Evolutionary conservation across 352 stramenopile species (phyloP).

Genomic region (Globisporangium megalacanthum): DNA sequence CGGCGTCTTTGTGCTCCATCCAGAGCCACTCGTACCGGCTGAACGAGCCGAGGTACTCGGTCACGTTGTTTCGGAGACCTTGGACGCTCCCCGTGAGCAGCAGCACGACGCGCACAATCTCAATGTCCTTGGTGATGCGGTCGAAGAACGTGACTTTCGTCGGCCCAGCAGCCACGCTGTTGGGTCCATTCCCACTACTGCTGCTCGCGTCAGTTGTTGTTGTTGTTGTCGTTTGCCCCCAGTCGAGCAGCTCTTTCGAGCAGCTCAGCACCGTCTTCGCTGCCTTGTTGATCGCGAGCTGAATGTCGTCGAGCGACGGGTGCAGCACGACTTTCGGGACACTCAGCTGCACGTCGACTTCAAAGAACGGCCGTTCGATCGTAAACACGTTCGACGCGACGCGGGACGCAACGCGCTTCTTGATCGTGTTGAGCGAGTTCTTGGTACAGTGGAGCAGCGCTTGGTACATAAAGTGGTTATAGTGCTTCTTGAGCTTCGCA

Average conservation of each 20-base stretch:
- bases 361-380: conserved; percentile 96
- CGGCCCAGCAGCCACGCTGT: background rate
- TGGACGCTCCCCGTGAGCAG: conserved; percentile 97
- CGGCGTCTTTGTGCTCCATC: conserved; percentile 95
- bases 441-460: conserved; percentile 97
- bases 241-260: conserved; percentile 96
- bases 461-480: conserved; percentile 99
- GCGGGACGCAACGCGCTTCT: conserved; percentile 95
- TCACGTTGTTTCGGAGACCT: conserved; percentile 95
- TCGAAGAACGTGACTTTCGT: conserved; percentile 94
- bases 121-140: conserved; percentile 98
- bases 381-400: conserved; percentile 86
- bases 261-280: conserved; percentile 96
- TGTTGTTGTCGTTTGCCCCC: conserved; percentile 50
- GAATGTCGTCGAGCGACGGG: conserved; percentile 96
- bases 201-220: conserved; percentile 32
- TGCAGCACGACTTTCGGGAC: conserved; percentile 92
- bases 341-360: conserved; percentile 96
- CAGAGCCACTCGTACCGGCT: conserved; percentile 97
- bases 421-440: conserved; percentile 97
- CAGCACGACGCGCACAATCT: conserved; percentile 97
- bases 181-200: background rate
- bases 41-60: conserved; percentile 96
- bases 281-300: conserved; percentile 96
- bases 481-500: conserved; percentile 96